These are phyloP conservation scores for Penicillium verrucosum DNA, from an alignment of 2,329 filamentous ascomycete species.

Conservation along the genomic window DNA sequence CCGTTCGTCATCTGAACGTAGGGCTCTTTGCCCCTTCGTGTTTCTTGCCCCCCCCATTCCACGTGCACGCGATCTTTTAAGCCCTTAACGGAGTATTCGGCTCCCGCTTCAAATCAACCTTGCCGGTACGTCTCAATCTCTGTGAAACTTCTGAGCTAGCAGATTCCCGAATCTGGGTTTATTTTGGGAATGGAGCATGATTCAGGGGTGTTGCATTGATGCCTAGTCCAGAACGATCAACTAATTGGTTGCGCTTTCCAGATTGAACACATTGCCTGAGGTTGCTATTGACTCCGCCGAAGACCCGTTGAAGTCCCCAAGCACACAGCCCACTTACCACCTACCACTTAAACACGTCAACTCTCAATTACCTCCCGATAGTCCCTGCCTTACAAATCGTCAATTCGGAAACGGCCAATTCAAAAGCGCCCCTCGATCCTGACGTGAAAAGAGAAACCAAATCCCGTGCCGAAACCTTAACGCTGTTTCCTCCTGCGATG, in stretches of 20 bases:
- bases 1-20: slow-evolving; percentile 7
- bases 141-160: not conserved
- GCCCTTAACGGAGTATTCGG: slow-evolving; percentile 21
- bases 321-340: not conserved
- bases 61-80: slow-evolving; percentile 20
- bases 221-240: slow-evolving; percentile 1
- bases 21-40: slow-evolving; percentile 10
- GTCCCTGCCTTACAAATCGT: slow-evolving; percentile 13
- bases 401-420: not conserved
- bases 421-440: slow-evolving; percentile 9
- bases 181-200: not conserved
- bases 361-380: slow-evolving; percentile 5
- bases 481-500: slow-evolving; percentile 50
- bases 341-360: not conserved
- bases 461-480: slow-evolving; percentile 7
- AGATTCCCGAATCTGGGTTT: not conserved
- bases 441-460: slow-evolving; percentile 6
- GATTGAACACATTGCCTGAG: not conserved
- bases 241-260: slow-evolving; percentile 2
- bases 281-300: not conserved
- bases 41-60: slow-evolving; percentile 16
- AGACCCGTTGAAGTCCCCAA: not conserved
- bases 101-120: slow-evolving; percentile 12
- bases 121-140: slow-evolving; percentile 14
- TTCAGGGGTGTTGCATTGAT: not conserved